Evolutionary conservation across 1,139 yeast species (phyloP), one percentile per base, ranked within the genome.

Genomic region (Saccharomyces hybrid): DNA sequence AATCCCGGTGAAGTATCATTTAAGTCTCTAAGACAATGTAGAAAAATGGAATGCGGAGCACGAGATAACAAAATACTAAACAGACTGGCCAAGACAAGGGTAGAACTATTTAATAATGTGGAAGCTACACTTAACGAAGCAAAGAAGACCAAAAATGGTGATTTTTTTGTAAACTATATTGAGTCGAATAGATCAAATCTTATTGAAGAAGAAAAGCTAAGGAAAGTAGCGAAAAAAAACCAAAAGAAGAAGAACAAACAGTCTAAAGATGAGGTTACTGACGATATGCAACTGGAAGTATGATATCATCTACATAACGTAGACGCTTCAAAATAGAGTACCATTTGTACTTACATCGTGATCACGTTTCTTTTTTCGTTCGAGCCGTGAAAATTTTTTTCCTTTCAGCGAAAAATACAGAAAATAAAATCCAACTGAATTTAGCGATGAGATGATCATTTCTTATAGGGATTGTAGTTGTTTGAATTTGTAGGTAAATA

Each of bases 1-100:
- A 90, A 82, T 51, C 80, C 80, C n/a, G 96, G 96, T 4, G 89
- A 90, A 49, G 96, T 88, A 4, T 81, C 88, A 0, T 88, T 87
- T 69, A 77, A 78, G 62, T 82, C 84, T 54, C 77, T 77, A 3
- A 76, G 77, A 57, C 71, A 72, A 52, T 84, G 86, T 34, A 80
- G 75, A 59, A 76, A 82, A 58, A 69, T 82, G 30, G 78, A 76
- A 60, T 78, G 88, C 34, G 78, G 77, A 53, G 78, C 78, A 50
- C 78, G 84, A 57, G 84, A 84, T 50, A 86, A 84, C 63, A 72
- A 79, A n/a, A 73, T 85, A 2, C 67, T 88, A 51, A 88, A 86
- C 64, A 76, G 83, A 59, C 71, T 88, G 57, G 82, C 79, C 65
- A 87, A 85, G 70, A 84, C 95, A 8, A 80, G 83, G 59, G 73